Evolutionary conservation across 169 alveolate species (phyloP).

Genomic region (Plasmodium fragile): DNA sequence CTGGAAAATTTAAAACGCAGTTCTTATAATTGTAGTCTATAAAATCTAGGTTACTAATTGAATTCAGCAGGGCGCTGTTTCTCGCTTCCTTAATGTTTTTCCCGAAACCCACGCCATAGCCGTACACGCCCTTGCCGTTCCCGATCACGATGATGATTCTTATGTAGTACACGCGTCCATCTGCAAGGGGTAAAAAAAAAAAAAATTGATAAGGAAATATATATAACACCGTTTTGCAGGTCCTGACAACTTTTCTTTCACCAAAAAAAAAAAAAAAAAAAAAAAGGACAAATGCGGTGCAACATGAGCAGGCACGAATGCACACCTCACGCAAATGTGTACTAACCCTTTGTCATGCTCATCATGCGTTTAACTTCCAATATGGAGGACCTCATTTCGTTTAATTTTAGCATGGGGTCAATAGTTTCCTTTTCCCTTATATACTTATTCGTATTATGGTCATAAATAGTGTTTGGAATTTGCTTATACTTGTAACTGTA

Average conservation of each 20-base stretch:
- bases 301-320: neutral
- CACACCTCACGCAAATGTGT: neutral
- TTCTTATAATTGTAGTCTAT: conserved; percentile 84
- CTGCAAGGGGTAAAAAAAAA: conserved; percentile 1
- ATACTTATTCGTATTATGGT: conserved; percentile 65
- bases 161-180: conserved; percentile 85
- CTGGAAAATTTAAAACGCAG: conserved; percentile 84
- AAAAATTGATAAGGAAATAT: neutral
- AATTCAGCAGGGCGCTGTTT: conserved; percentile 80
- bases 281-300: neutral
- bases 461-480: conserved; percentile 74
- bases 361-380: conserved; percentile 83
- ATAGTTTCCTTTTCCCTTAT: conserved; percentile 80
- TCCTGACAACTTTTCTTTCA: neutral
- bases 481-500: conserved; percentile 69
- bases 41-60: conserved; percentile 83
- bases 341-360: conserved; percentile 84
- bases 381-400: conserved; percentile 82
- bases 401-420: conserved; percentile 83
- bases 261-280: neutral
- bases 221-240: neutral
- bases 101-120: conserved; percentile 87
- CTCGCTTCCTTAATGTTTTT: conserved; percentile 84
- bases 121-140: conserved; percentile 86
- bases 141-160: conserved; percentile 85